These are phyloP conservation scores for Linum tenue DNA, from an alignment of 345 rosid genomes.

Conservation along the genomic window DNA sequence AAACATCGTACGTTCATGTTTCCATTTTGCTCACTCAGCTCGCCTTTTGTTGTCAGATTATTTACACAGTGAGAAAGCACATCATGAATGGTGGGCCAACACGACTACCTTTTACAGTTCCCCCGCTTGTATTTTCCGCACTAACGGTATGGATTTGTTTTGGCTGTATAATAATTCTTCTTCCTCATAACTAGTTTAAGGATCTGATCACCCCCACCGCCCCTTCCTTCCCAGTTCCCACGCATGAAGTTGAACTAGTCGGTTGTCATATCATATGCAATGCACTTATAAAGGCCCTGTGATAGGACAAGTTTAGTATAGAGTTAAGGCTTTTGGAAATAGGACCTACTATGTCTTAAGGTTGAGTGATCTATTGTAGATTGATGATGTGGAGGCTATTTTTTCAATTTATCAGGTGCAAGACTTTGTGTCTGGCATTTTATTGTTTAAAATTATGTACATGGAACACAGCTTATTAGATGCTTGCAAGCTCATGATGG, in stretches of 20 bases:
- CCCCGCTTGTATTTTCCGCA: constrained; percentile 82
- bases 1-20: background rate
- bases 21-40: background rate
- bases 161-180: background rate
- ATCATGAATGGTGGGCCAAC: constrained; percentile 85
- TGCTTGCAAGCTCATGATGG: constrained; percentile 80
- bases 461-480: constrained; percentile 53
- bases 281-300: background rate
- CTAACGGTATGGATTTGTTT: constrained; percentile 54
- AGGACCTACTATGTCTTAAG: background rate
- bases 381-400: background rate
- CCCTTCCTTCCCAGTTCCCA: background rate
- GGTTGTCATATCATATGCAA: background rate
- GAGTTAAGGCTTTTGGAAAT: background rate
- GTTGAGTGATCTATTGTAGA: no score
- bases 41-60: constrained; percentile 38
- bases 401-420: background rate
- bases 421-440: no score
- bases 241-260: background rate
- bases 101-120: constrained; percentile 81
- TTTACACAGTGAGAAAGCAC: constrained; percentile 67
- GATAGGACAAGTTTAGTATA: background rate
- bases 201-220: background rate
- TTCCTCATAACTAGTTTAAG: background rate
- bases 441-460: background rate